Conservation (phyloP, 768 basidiomycete genomes). For the Piloderma croceum region DNA sequence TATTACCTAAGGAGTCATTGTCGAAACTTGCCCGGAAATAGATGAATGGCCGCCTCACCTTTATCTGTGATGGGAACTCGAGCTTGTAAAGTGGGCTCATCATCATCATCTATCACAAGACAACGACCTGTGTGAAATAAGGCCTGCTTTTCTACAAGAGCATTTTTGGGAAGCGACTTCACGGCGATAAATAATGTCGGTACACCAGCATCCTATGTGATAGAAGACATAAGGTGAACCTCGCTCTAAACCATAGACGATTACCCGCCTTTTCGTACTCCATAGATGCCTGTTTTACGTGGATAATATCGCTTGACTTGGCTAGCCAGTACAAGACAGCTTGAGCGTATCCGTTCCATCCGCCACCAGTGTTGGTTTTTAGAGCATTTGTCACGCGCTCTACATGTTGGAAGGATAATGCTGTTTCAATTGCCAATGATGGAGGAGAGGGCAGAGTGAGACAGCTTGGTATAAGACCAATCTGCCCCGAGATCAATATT, state of each 20-base stretch:
- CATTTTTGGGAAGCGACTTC: constrained; percentile 64
- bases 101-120: constrained; percentile 44
- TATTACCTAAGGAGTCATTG: constrained; percentile 4
- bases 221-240: background rate
- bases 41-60: constrained; percentile 28
- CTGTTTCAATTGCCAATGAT: constrained; percentile 58
- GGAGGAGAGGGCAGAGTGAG: constrained; percentile 59
- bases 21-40: background rate
- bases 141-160: constrained; percentile 72
- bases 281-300: constrained; percentile 36
- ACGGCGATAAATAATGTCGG: constrained; percentile 57
- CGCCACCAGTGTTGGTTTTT: constrained; percentile 44
- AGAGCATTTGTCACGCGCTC: constrained; percentile 60
- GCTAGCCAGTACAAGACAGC: constrained; percentile 71
- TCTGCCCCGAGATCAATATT: constrained; percentile 93
- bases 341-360: constrained; percentile 61
- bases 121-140: constrained; percentile 63
- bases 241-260: background rate
- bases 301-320: constrained; percentile 31
- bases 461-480: constrained; percentile 76
- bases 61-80: constrained; percentile 33
- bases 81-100: constrained; percentile 31
- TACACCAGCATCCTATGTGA: background rate
- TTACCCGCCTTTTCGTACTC: constrained; percentile 17
- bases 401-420: constrained; percentile 78